A percentile compares a stretch with the other conserved stretches of the same genome.
These are phyloP conservation scores for Xylaria bambusicola DNA, from an alignment of 495 filamentous ascomycete genomes.

Conservation along the genomic window DNA sequence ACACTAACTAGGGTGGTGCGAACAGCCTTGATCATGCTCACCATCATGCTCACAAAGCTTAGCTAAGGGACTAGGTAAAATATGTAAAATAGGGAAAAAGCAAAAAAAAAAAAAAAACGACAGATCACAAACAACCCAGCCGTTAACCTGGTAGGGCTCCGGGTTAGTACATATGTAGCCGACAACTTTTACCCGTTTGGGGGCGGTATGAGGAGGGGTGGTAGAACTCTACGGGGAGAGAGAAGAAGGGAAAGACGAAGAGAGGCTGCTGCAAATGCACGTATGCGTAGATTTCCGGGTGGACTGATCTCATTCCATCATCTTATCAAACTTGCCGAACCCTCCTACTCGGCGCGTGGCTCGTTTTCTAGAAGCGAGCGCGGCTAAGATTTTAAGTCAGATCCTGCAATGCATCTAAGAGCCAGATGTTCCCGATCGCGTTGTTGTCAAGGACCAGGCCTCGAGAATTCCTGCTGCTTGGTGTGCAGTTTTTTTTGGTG, in stretches of 20 bases:
- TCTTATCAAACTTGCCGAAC: constrained; percentile 14
- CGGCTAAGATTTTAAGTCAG: constrained; percentile 28
- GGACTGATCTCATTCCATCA: constrained; percentile 1
- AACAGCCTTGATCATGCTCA: not conserved
- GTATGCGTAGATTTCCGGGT: not conserved
- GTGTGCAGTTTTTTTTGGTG: not conserved
- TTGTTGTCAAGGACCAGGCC: constrained; percentile 35
- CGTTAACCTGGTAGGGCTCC: constrained; percentile 16
- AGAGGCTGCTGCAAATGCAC: not conserved
- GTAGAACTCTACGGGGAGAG: no score
- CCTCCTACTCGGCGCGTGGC: constrained; percentile 9
- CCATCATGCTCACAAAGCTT: constrained; percentile 7
- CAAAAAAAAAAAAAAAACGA: constrained; percentile 28
- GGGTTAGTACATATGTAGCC: not conserved
- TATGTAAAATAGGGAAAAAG: no score
- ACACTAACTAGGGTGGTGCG: not conserved
- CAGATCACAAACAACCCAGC: constrained; percentile 25
- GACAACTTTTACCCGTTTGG: constrained; percentile 1
- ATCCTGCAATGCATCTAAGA: constrained; percentile 41
- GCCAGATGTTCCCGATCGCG: constrained; percentile 31
- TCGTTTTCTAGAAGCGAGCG: constrained; percentile 16
- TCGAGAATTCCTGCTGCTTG: constrained; percentile 19
- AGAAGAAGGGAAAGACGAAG: not conserved
- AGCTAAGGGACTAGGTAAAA: no score
- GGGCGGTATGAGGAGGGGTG: no score